Conservation (phyloP, 2,329 filamentous ascomycete species). For the Penicillium nordicum region DNA sequence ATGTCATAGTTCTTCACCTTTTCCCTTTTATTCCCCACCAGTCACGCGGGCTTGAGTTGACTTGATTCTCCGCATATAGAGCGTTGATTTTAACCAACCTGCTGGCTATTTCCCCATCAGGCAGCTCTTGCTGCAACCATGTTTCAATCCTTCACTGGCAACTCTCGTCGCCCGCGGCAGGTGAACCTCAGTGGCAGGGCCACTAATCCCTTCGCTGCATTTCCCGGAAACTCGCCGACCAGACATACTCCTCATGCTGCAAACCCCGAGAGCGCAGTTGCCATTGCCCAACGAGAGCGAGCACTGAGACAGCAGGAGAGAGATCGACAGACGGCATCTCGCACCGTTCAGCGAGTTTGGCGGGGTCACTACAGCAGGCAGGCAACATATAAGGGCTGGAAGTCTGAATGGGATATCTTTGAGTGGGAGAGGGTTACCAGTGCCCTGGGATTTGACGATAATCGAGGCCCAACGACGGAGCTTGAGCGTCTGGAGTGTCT, state of each 20-base stretch:
- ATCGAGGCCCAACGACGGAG: background rate
- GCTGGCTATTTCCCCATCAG: background rate
- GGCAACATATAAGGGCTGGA: slow-evolving; percentile 55
- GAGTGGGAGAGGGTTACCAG: slow-evolving; percentile 43
- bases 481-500: slow-evolving; percentile 5
- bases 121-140: slow-evolving; percentile 48
- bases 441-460: slow-evolving; percentile 19
- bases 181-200: slow-evolving; percentile 89
- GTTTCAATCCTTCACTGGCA: slow-evolving; percentile 91
- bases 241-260: slow-evolving; percentile 56
- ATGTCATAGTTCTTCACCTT: slow-evolving; percentile 29
- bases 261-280: slow-evolving; percentile 72
- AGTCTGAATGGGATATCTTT: slow-evolving; percentile 60
- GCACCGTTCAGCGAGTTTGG: slow-evolving; percentile 75
- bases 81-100: slow-evolving; percentile 3
- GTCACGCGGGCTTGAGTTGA: slow-evolving; percentile 22
- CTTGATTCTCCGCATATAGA: slow-evolving; percentile 14
- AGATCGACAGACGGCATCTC: slow-evolving; percentile 69
- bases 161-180: slow-evolving; percentile 77
- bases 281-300: slow-evolving; percentile 82
- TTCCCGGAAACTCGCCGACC: slow-evolving; percentile 47
- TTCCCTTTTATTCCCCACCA: background rate
- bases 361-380: slow-evolving; percentile 67
- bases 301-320: slow-evolving; percentile 76
- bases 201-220: slow-evolving; percentile 69